Conservation (phyloP, 805 yeast species). For the Sugiyamaella qingdaonensis region DNA sequence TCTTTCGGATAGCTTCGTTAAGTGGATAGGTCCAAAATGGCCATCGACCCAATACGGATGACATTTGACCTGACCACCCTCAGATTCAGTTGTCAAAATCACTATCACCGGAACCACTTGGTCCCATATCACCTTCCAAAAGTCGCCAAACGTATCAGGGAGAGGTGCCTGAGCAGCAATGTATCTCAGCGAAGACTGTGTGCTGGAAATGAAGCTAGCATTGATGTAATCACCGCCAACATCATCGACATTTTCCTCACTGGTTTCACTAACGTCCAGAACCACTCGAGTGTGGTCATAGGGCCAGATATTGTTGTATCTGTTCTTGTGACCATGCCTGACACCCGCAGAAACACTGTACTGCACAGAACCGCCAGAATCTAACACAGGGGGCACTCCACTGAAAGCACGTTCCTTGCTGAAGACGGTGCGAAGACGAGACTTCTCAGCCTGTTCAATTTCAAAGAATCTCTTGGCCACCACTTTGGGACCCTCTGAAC, state of each 20-base stretch:
- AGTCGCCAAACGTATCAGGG: constrained; percentile 72
- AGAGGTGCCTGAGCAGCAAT: constrained; percentile 96
- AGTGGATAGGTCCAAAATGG: constrained; percentile 34
- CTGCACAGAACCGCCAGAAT: constrained; percentile 25
- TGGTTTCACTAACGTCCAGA: constrained; percentile 32
- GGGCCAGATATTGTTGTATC: constrained; percentile 86
- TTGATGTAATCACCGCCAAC: constrained; percentile 53
- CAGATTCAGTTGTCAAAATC: constrained; percentile 73
- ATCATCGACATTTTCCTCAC: constrained; percentile 2
- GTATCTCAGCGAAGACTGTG: constrained; percentile 41
- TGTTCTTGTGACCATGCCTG: constrained; percentile 73
- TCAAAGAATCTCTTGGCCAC: constrained; percentile 54
- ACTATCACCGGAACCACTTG: constrained; percentile 63
- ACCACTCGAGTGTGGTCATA: constrained; percentile 82
- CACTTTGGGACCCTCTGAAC: constrained; percentile 37
- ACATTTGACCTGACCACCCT: constrained; percentile 81
- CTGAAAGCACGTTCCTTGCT: constrained; percentile 19
- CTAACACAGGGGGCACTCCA: constrained; percentile 2
- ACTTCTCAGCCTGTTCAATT: constrained; percentile 67
- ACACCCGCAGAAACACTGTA: constrained; percentile 67
- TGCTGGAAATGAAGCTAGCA: constrained; percentile 62
- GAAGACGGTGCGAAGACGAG: constrained; percentile 52
- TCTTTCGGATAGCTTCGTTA: constrained; percentile 27
- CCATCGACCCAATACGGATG: constrained; percentile 80
- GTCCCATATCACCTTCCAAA: constrained; percentile 74